Conservation (phyloP, 352 stramenopile genomes). For the Globisporangium ultimum region DNA sequence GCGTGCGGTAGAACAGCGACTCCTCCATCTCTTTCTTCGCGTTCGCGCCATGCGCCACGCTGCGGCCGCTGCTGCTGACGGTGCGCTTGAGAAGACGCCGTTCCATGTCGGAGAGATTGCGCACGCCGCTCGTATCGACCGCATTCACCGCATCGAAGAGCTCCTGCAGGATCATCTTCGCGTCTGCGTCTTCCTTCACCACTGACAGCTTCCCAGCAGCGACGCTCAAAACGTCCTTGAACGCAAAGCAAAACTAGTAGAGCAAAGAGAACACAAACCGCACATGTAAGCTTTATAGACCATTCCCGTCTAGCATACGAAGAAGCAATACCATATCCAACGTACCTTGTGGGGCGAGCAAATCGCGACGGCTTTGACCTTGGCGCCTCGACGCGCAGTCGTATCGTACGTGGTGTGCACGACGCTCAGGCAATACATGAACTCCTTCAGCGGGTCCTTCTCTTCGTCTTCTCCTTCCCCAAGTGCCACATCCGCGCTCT, state of each 20-base stretch:
- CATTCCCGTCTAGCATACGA: background rate
- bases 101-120: conserved; percentile 72
- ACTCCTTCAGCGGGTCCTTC: conserved; percentile 52
- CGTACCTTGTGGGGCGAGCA: conserved; percentile 78
- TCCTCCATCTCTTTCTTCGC: conserved; percentile 38
- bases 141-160: conserved; percentile 73
- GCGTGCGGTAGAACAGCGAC: conserved; percentile 56
- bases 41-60: conserved; percentile 10
- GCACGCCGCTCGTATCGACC: conserved; percentile 56
- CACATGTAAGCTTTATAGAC: conserved; percentile 8
- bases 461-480: background rate
- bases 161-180: conserved; percentile 46
- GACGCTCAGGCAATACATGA: conserved; percentile 88
- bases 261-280: conserved; percentile 9
- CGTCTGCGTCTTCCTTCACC: conserved; percentile 35
- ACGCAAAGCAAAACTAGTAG: conserved; percentile 57
- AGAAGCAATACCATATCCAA: background rate
- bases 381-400: conserved; percentile 62
- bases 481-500: background rate
- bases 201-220: conserved; percentile 67
- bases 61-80: conserved; percentile 45
- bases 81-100: conserved; percentile 70
- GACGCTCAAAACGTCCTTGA: conserved; percentile 72
- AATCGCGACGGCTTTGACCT: conserved; percentile 80
- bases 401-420: conserved; percentile 82